Percentiles rank a stretch among this genome's conserved stretches.
These are phyloP conservation scores for Cynanchum wilfordii DNA, from an alignment of 257 asterid species.

Conservation along the genomic window DNA sequence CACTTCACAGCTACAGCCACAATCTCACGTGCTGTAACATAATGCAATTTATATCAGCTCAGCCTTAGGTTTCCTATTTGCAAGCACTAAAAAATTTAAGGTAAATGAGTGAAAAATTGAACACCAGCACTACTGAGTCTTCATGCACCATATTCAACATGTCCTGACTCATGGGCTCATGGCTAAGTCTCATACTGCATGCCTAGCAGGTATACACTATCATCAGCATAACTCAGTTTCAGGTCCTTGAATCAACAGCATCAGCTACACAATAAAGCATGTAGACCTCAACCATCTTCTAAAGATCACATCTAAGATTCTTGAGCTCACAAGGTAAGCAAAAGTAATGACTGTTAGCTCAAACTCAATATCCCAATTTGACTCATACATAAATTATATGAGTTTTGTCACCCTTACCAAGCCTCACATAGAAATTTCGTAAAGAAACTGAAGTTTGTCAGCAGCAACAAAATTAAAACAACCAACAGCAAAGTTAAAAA, in stretches of 20 bases:
- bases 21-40: constrained; percentile 45
- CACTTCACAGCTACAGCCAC: constrained; percentile 46
- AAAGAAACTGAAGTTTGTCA: constrained; percentile 30
- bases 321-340: constrained; percentile 20
- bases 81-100: too few relatives aligned
- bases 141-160: constrained; percentile 14
- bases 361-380: constrained; percentile 21
- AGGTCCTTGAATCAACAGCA: constrained; percentile 28
- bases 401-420: constrained; percentile 46
- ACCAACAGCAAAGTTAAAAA: constrained; percentile 26
- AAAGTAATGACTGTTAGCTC: constrained; percentile 20
- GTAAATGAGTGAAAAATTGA: not conserved
- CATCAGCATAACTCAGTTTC: constrained; percentile 23
- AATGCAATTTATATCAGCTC: constrained; percentile 34
- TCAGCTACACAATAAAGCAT: constrained; percentile 22
- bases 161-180: constrained; percentile 5
- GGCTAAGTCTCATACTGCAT: constrained; percentile 6
- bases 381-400: constrained; percentile 19
- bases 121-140: not conserved
- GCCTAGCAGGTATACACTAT: constrained; percentile 12
- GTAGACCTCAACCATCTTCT: constrained; percentile 28
- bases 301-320: constrained; percentile 27
- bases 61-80: too few relatives aligned
- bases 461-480: constrained; percentile 26
- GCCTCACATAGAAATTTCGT: constrained; percentile 25